Evolutionary conservation across 1,284 basidiomycete genomes (phyloP).

Genomic region (Ceratobasidium papillatum): DNA sequence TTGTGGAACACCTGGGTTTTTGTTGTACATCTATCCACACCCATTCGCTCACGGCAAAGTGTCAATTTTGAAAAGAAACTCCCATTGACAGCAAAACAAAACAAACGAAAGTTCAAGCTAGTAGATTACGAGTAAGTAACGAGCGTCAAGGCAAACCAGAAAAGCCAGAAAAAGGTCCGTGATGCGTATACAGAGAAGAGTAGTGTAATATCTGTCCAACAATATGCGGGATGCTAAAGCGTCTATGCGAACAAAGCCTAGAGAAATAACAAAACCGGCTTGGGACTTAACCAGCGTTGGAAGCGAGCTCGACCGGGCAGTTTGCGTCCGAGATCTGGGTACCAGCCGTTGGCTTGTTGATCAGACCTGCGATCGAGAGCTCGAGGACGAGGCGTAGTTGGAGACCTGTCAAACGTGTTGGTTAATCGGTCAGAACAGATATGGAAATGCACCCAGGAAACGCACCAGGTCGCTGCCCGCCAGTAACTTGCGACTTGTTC

Average conservation of each 20-base stretch:
- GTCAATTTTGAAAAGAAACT: neutral
- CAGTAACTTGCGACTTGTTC: constrained; percentile 62
- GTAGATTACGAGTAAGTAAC: constrained; percentile 18
- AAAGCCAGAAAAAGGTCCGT: constrained; percentile 23
- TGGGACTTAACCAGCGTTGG: constrained; percentile 50
- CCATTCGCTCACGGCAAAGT: neutral
- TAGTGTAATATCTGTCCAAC: constrained; percentile 23
- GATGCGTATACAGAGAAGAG: constrained; percentile 26
- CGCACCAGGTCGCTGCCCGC: constrained; percentile 69
- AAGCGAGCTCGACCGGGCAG: constrained; percentile 79
- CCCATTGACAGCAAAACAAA: constrained; percentile 1
- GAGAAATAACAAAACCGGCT: neutral
- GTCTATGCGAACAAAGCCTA: constrained; percentile 17
- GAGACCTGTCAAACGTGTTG: constrained; percentile 59
- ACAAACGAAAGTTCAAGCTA: constrained; percentile 9
- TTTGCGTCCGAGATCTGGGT: constrained; percentile 68
- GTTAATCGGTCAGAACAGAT: constrained; percentile 7
- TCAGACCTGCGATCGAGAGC: constrained; percentile 75
- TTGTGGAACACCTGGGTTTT: neutral
- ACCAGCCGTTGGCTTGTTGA: constrained; percentile 61
- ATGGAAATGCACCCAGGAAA: constrained; percentile 42
- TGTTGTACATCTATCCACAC: constrained; percentile 1
- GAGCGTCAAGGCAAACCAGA: constrained; percentile 6
- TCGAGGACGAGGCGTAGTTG: constrained; percentile 72
- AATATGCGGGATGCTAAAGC: neutral